Evolutionary conservation across 192 early-diverging fungal species (phyloP), one percentile per base, ranked within the genome.

Genomic region (Podila minutissima): DNA sequence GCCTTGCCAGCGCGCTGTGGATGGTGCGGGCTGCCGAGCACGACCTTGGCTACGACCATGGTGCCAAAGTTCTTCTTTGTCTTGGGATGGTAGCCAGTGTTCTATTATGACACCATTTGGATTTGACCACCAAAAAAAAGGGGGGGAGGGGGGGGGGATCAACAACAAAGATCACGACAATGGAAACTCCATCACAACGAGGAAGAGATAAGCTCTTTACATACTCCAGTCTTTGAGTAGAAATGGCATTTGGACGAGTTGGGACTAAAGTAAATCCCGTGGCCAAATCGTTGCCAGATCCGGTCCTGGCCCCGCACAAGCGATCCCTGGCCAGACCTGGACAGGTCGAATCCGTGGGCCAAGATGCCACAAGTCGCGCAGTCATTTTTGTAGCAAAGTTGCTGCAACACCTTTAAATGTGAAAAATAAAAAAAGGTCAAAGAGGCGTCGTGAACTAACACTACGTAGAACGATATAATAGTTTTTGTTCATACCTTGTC

Each of bases 221-320:
- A 2, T 29, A 29, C 33, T 33, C 62, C 62, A 24, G 26, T 50
- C 38, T 49, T 49, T 2, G 41, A 38, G 11, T 64, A 64, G 11
- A 48, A 64, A 9, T 64, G 62, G 33, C 62, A 64, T n/a, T 64
- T 64, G 5, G 62, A 64, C 6, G 62, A 3, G 41, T 64, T 35
- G 1, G 61, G 61, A 7, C 61, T 62, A 37, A 64, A 64, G 62
- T 64, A 64, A 13, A 64, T 26, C 2, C 62, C 62, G 26, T 64
- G 35, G 28, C 62, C 62, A 13, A 64, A 22, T 22, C 62, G 11
- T 24, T 64, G 62, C 60, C 60, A 62, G 5, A 29, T 4, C 31
- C 31, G 28, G 32, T 1, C 4, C 17, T 62, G 60, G 13, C 60
- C 60, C 3, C 60, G 60, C 26, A 15, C 26, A 4, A 62, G 12